phyloP scores from a whole-genome alignment of 495 filamentous ascomycete genomes.

The Penicillium steckii region DNA sequence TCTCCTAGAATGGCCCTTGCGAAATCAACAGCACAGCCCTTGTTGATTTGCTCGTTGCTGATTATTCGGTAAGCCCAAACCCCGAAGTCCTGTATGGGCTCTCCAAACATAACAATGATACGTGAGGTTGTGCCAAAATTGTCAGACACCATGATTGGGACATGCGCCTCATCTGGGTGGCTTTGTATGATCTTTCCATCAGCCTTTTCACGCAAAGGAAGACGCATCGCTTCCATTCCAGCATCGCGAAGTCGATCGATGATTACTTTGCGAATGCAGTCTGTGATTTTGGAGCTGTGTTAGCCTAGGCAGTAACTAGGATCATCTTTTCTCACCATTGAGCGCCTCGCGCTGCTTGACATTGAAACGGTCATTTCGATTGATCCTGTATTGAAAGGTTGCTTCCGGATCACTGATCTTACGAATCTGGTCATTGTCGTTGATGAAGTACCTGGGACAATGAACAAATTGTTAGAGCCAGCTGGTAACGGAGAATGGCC shows the following conservation, averaged over 20 bases:
- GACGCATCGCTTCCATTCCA: constrained; percentile 39
- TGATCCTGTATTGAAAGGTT: constrained; percentile 71
- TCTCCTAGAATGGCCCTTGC: constrained; percentile 47
- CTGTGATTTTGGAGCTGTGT: too few relatives aligned
- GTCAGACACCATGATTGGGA: background rate
- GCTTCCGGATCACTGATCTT: constrained; percentile 60
- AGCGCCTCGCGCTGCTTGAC: constrained; percentile 66
- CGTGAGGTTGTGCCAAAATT: constrained; percentile 47
- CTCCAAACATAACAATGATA: constrained; percentile 73
- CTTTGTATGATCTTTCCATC: background rate
- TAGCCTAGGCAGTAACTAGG: background rate
- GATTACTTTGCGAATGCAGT: constrained; percentile 60
- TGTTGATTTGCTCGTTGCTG: constrained; percentile 57
- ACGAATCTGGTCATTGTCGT: constrained; percentile 68
- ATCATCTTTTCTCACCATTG: constrained; percentile 48
- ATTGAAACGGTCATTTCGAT: constrained; percentile 69
- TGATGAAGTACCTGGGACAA: constrained; percentile 63
- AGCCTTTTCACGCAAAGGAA: background rate
- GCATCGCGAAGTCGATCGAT: constrained; percentile 55
- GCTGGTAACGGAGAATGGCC: background rate
- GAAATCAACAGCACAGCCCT: constrained; percentile 64
- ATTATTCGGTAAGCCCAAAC: constrained; percentile 68
- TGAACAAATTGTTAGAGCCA: background rate
- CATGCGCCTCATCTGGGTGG: background rate
- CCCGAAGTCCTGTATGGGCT: constrained; percentile 68